phyloP scores from a whole-genome alignment of 1,284 basidiomycete genomes.

The Ceratobasidium sp. region DNA sequence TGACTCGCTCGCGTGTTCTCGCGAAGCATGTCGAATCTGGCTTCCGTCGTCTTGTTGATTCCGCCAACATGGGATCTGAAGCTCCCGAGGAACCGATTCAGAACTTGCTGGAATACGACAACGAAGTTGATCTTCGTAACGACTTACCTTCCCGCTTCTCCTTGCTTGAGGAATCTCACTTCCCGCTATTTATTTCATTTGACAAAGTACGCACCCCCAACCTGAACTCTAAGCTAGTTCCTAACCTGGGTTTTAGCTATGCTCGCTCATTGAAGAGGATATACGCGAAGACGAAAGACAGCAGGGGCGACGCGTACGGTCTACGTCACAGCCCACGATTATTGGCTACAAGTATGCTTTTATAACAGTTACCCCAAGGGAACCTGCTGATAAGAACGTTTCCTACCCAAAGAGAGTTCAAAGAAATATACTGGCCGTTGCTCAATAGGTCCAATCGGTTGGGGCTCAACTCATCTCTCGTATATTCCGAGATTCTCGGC shows the following conservation, averaged over 20 bases:
- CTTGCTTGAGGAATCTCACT: constrained; percentile 5
- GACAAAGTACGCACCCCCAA: constrained; percentile 2
- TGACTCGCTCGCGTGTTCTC: constrained; percentile 16
- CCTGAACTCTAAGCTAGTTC: too few species aligned
- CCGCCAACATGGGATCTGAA: background rate
- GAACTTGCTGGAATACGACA: background rate
- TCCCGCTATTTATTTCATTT: constrained; percentile 26
- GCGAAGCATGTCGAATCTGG: background rate
- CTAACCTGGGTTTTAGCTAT: background rate
- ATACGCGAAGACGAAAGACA: background rate
- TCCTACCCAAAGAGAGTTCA: background rate
- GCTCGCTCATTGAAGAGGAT: constrained; percentile 11
- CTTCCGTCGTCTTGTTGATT: background rate
- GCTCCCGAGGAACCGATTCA: background rate
- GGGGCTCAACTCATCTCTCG: constrained; percentile 55
- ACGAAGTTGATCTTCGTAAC: background rate
- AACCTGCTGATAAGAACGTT: too few species aligned
- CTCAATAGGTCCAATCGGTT: background rate
- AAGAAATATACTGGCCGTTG: constrained; percentile 50
- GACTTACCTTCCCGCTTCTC: constrained; percentile 16
- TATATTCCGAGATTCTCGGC: constrained; percentile 70
- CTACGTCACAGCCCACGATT: too few species aligned
- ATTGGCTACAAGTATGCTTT: constrained; percentile 9
- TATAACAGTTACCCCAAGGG: too few species aligned
- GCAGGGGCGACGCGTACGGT: too few species aligned